Evolutionary conservation across 805 yeast genomes (phyloP).

Genomic region (Wickerhamomyces bisporus): DNA sequence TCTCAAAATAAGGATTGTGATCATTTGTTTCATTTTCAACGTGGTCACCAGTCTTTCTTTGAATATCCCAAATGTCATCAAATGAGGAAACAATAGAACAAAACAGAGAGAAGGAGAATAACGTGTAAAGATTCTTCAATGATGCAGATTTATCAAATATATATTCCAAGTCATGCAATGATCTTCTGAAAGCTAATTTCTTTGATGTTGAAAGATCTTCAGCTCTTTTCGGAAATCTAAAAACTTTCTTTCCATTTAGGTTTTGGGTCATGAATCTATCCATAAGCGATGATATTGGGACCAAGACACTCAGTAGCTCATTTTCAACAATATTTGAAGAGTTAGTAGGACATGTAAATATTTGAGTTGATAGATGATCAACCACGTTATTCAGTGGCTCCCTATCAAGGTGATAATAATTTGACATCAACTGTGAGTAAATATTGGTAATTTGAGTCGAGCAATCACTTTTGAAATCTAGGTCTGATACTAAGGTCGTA

Average conservation of each 20-base stretch:
- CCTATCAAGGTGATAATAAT: conserved; percentile 61
- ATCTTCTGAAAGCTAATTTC: conserved; percentile 8
- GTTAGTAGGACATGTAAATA: conserved; percentile 85
- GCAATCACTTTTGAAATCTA: conserved; percentile 41
- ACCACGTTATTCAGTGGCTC: conserved; percentile 83
- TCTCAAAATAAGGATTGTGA: conserved; percentile 45
- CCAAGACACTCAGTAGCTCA: conserved; percentile 31
- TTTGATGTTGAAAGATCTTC: conserved; percentile 11
- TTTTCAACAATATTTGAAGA: conserved; percentile 43
- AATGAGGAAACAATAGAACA: conserved; percentile 46
- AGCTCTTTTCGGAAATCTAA: conserved; percentile 4
- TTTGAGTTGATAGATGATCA: conserved; percentile 71
- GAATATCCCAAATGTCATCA: conserved; percentile 53
- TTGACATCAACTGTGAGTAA: conserved; percentile 44
- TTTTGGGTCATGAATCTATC: conserved; percentile 29
- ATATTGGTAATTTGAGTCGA: conserved; percentile 50
- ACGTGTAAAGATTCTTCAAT: conserved; percentile 27
- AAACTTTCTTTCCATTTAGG: conserved; percentile 28
- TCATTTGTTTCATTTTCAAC: conserved; percentile 52
- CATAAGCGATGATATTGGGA: conserved; percentile 41
- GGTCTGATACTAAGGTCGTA: conserved; percentile 51
- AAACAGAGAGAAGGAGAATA: conserved; percentile 36
- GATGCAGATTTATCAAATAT: conserved; percentile 26
- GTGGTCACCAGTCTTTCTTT: conserved; percentile 63
- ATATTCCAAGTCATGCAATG: conserved; percentile 12